phyloP scores from a whole-genome alignment of 1,284 basidiomycete genomes.

The Ustilago cynodontis region DNA sequence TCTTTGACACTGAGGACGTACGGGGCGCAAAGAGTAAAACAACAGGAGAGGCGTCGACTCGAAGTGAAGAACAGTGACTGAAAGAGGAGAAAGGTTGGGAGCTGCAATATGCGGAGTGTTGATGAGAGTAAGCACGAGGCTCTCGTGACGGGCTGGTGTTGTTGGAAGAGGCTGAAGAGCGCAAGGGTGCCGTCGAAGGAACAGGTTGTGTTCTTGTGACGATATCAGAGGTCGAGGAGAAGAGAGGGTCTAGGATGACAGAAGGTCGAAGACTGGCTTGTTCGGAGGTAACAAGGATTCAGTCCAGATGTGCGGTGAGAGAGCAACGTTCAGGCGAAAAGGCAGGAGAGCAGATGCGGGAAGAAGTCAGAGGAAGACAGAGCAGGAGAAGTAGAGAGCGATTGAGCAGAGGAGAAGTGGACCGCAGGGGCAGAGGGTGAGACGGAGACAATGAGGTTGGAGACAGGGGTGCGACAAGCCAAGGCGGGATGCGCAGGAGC shows the following conservation, averaged over 20 bases:
- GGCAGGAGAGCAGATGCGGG: neutral
- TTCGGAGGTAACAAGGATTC: neutral
- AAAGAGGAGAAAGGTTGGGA: neutral
- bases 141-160: neutral
- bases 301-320: neutral
- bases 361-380: no score
- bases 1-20: neutral
- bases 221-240: neutral
- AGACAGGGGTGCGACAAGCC: neutral
- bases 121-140: neutral
- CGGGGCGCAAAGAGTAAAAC: neutral
- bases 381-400: no score
- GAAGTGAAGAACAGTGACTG: neutral
- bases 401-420: no score
- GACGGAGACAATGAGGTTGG: no score
- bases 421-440: no score
- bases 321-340: neutral
- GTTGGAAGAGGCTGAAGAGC: neutral
- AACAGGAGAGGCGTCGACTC: neutral
- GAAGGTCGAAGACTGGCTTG: slow-evolving; percentile 3
- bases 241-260: slow-evolving; percentile 6
- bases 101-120: neutral
- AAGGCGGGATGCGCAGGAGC: slow-evolving; percentile 6
- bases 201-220: neutral
- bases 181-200: slow-evolving; percentile 7